phyloP scores from a whole-genome alignment of 306 rosid species.

The Prosopis cineraria region DNA sequence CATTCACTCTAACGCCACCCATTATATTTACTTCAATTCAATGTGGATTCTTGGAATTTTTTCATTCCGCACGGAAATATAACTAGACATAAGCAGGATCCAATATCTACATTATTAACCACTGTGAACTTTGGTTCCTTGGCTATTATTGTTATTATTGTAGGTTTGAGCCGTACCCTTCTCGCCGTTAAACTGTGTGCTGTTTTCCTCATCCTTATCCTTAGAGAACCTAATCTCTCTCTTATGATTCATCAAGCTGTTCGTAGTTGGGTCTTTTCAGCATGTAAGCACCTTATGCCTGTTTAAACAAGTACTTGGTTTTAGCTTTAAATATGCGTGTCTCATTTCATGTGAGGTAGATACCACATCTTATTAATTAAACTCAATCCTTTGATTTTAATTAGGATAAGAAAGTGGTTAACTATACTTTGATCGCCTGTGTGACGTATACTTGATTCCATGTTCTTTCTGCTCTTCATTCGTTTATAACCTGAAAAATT shows the following conservation, averaged over 20 bases:
- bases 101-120: neutral
- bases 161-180: neutral
- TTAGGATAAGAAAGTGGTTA: conserved; percentile 3
- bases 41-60: neutral
- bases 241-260: conserved; percentile 30
- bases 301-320: conserved; percentile 17
- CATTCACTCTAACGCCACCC: neutral
- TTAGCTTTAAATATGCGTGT: neutral
- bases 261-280: conserved; percentile 50
- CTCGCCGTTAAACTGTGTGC: neutral
- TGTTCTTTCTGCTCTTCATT: conserved; percentile 31
- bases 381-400: conserved; percentile 25
- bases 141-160: neutral
- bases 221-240: conserved; percentile 43
- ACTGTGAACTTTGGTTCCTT: neutral
- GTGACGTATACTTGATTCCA: conserved; percentile 41
- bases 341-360: neutral
- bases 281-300: conserved; percentile 29
- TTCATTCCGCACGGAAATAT: neutral
- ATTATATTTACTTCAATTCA: neutral
- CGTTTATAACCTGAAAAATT: conserved; percentile 23
- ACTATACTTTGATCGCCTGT: conserved; percentile 3
- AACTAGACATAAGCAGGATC: neutral
- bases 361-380: neutral
- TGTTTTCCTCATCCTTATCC: conserved; percentile 38